Evolutionary conservation across 768 basidiomycete genomes (phyloP), one percentile per base, ranked within the genome.

Genomic region (Postia placenta): DNA sequence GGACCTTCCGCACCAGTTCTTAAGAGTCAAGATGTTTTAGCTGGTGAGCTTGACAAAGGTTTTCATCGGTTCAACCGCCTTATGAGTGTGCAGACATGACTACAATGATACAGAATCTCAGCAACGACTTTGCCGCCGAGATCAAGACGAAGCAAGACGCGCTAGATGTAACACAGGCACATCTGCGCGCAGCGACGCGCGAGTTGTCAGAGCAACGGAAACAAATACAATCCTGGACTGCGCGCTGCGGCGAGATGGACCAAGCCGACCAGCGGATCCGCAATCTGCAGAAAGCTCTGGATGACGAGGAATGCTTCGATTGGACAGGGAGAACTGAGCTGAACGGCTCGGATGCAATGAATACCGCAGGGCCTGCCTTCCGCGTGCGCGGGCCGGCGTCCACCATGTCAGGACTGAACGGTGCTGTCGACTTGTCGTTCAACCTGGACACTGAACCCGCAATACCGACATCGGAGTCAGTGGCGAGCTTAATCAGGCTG

Each of bases 191-290:
- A 11, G 88, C 92, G 1, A 97, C 95, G 2, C 85, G 88, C 47
- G 86, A 92, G 56, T 80, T 99, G 19, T 85, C 92, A 0, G 89
- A 93, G 56, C 89, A 92, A 62, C 85, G 96, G 39, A 85, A 84
- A 59, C 86, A 91, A 57, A 83, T 95, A 30, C 80, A 85, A 55
- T 57, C 71, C 4, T 88, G 88, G 81, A 87, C 92, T 64, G 61
- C 67, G 1, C 76, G 79, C 30, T 84, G 87, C 51, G 76, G 73
- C 7, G 87, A 92, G 64, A 75, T 92, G 11, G 94, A 96, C 55
- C 82, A 89, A 56, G 72, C 87, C 26, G 77, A 75, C 36, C 91
- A 92, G 59, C 81, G 90, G 11, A 76, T 87, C 42, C 79, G 83
- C 41, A 96, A 97, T 64, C 76, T 98, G 24, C 83, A 91, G 60